Evolutionary conservation across 495 filamentous ascomycete genomes (phyloP), one percentile per base, ranked within the genome.

Genomic region (Podospora pseudopauciseta): DNA sequence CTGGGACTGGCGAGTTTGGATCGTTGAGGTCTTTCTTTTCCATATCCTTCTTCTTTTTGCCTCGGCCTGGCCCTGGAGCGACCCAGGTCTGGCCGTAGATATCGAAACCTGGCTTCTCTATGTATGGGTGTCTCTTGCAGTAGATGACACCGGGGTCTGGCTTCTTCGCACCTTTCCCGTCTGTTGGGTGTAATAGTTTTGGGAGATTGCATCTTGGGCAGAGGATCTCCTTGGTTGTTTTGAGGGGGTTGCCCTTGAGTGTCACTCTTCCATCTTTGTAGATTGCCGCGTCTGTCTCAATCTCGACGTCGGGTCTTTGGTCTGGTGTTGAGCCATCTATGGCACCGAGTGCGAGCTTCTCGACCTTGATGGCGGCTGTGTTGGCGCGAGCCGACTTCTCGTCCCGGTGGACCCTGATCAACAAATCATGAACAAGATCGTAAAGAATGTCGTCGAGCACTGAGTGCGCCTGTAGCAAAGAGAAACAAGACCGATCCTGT

Each of bases 11-110:
- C 63, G 79, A 78, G 56, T 67, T 75, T 23, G 72, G 67, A 55
- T 72, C 75, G 68, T 79, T 80, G 71, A 75, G 76, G 66, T 83
- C 82, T 34, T 88, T 80, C 85, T 90, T 81, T 77, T 85, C 72
- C 78, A 82, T 80, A 49, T 86, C 84, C 76, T 85, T 86, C 79
- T 87, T 86, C 76, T 87, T 87, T 78, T 87, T 85, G 65, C 84
- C 84, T 59, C 83, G 76, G 3, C 84, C 84, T 1, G 84, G 84
- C 2, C 84, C 84, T 7, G 80, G 80, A 34, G 77, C 77, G 28
- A 85, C 80, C 79, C 81, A 95, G 11, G 88, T 88, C 73, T 93
- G 92, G 63, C 91, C 92, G 75, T 95, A 92, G 56, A 94, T 90
- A 74, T 96, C 92, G 78, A 88, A 89, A 64, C 90, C 90, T 2